Percentiles rank a stretch among this genome's conserved stretches.
phyloP scores from a whole-genome alignment of 2,329 filamentous ascomycete genomes.

The Paracorniculantispora psalliotae region DNA sequence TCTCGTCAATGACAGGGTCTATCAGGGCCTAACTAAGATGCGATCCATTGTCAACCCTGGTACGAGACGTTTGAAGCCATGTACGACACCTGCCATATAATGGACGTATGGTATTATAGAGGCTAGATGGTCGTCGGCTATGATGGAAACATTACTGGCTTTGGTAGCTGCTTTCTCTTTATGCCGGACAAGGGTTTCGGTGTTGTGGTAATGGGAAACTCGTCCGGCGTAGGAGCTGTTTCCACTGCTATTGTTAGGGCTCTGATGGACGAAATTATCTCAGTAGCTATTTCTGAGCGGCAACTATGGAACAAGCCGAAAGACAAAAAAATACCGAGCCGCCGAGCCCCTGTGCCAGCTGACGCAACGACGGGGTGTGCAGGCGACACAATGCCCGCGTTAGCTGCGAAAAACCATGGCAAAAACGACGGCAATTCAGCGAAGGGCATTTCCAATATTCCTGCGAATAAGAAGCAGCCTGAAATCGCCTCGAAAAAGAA shows the following conservation, averaged over 20 bases:
- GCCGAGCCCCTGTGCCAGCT: not conserved
- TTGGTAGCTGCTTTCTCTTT: conserved; percentile 23
- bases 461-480: not conserved
- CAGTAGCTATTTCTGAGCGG: not conserved
- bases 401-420: not conserved
- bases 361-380: not conserved
- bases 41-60: conserved; percentile 18
- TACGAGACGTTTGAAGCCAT: conserved; percentile 11
- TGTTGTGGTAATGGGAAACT: conserved; percentile 23
- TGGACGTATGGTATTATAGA: conserved; percentile 21
- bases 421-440: not conserved
- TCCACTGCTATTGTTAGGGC: conserved; percentile 17
- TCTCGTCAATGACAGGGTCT: conserved; percentile 21
- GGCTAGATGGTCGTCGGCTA: conserved; percentile 21
- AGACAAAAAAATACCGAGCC: not conserved
- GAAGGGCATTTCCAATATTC: not conserved
- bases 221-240: conserved; percentile 15
- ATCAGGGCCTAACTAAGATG: conserved; percentile 18
- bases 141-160: conserved; percentile 22
- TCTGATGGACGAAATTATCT: conserved; percentile 17
- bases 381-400: not conserved
- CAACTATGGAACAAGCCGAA: not conserved
- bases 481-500: not conserved
- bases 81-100: conserved; percentile 12
- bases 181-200: conserved; percentile 22